Base-by-base conservation (phyloP, 2,329 filamentous ascomycete genomes). In the Aspergillus fumigatus region DNA sequence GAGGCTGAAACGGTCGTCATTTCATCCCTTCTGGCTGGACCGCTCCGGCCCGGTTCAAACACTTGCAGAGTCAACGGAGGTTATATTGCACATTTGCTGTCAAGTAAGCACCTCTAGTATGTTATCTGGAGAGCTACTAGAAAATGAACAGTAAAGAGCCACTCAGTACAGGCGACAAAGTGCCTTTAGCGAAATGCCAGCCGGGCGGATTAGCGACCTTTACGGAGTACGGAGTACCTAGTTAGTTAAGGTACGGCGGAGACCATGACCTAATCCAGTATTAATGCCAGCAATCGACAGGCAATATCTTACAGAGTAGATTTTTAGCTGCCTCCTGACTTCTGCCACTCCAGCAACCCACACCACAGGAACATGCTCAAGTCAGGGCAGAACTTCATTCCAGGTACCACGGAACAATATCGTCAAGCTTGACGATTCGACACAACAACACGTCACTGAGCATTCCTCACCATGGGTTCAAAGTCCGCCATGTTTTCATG, bases 1-100 rank as follows among this genome's bases (percentile, higher is more conserved):
- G 14, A 53, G 53, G 55, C 51, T 53, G 51, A 59, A 57, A 55
- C 58, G 51, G 38, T 54, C 45, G 47, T 63, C 59, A 7, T 38
- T 55, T 25, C 49, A 55, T 52, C 55, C 52, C 57, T 57, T 50
- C 21, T 21, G 60, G 60, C 65, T 62, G 62, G 65, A 54, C 54
- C 60, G 5, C 32, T 17, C 14, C 14, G 32, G 5, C 32, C 32
- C 3, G 14, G 32, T 38, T 17, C 14, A 17, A 5, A 17, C 6
- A 6, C 14, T 17, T 6, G 6, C 14, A 1, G 5, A 38, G 14
- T 38, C 32, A 38, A 38, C 14, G 14, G 14, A 6, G 14, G 14
- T 17, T 14, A 17, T 7, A 17, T 6, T 38, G 32, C 32, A 17
- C 3, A 38, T 38, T 38, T 38, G 32, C 32, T 17, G 14, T 38